Percentiles rank a stretch among this genome's conserved stretches.
Evolutionary conservation across 306 rosid genomes (phyloP).

Genomic region (Prunus kanzakura): DNA sequence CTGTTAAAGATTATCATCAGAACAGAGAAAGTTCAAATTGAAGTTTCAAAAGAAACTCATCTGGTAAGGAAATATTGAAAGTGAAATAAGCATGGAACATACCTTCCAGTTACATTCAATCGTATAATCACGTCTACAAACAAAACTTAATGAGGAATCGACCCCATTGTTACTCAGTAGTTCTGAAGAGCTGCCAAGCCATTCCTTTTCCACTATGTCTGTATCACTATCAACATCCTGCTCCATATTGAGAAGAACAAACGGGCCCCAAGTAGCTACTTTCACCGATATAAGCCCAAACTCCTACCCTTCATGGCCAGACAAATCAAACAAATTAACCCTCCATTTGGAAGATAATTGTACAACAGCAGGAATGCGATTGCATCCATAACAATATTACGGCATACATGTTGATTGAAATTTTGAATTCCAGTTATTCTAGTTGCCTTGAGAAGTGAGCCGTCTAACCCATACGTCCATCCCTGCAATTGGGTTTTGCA

Average conservation of each 20-base stretch:
- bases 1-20: not conserved
- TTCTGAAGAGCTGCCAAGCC: conserved; percentile 85
- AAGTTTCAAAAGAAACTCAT: not conserved
- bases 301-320: conserved; percentile 57
- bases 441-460: conserved; percentile 74
- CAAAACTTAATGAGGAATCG: conserved; percentile 64
- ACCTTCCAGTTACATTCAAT: conserved; percentile 97
- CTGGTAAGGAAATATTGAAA: not conserved
- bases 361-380: conserved; percentile 18
- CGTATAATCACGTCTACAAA: conserved; percentile 76
- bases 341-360: conserved; percentile 2
- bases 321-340: conserved; percentile 39
- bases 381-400: conserved; percentile 9
- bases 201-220: conserved; percentile 46
- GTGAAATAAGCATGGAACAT: not conserved
- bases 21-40: not conserved
- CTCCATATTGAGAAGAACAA: conserved; percentile 72
- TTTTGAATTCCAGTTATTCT: conserved; percentile 72
- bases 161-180: conserved; percentile 52
- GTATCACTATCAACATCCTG: conserved; percentile 34
- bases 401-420: conserved; percentile 63
- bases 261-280: conserved; percentile 84
- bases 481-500: conserved; percentile 45
- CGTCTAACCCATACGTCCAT: conserved; percentile 87
- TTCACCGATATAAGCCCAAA: conserved; percentile 69